Base-by-base conservation (phyloP, 1,284 basidiomycete genomes). In the Ustilago nuda region DNA sequence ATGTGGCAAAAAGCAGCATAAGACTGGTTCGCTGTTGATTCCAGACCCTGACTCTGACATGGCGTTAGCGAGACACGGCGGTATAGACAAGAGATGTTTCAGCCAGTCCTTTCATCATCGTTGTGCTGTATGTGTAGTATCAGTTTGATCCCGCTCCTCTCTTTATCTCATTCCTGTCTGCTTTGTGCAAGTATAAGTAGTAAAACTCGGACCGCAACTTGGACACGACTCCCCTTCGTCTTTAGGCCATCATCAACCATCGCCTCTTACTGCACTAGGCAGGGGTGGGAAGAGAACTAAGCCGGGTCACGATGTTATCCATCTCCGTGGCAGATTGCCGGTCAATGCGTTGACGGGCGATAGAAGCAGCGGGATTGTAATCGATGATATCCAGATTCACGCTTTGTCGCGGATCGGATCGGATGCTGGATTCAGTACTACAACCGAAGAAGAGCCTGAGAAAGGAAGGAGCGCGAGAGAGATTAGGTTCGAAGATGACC, bases 271-370 rank as follows among this genome's bases (percentile, higher is more conserved):
- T 19, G 19, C 19, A 0, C 66, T 78, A 1, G 79, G 79, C 3
- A 72, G 69, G 4, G 79, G 79, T 2, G 78, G 75, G n/a, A 69
- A 46, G 48, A 36, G 68, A 5, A 51, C 30, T 12, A 63, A 61
- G 15, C 61, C 65, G 1, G 72, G 66, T 6, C 60, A 74, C 60
- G 72, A 70, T 32, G 36, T 60, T 6, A 54, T 69, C 3, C 56
- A 61, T 15, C 61, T 75, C 8, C 62, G 72, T 0, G 72, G 67
- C 1, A 19, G 72, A 4, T 75, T 70, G 64, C 72, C 72, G 4
- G 37, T n/a, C 2, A 75, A 75, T 43, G 72, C 72, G 0, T 50
- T 75, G n/a, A 61, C 51, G 0, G 53, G 53, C 0, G 36, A 55
- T 15, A 32, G 72, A 3, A 55, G 50, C 4, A 70, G 67, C 19